These are phyloP conservation scores for Funneliformis geosporum DNA, from an alignment of 192 early-diverging fungal genomes.

Conservation along the genomic window DNA sequence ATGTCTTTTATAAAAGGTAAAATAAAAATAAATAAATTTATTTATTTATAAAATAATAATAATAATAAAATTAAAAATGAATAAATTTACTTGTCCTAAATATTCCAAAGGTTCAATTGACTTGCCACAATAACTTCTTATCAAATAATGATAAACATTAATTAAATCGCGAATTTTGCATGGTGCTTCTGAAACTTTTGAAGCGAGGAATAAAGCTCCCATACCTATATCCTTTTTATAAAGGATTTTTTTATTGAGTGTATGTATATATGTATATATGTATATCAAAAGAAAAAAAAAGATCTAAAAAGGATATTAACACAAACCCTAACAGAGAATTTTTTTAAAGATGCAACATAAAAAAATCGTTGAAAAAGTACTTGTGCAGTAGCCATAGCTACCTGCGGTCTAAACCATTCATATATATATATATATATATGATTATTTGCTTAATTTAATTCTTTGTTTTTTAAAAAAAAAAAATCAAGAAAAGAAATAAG, in stretches of 20 bases:
- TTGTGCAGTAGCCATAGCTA: slow-evolving; percentile 94
- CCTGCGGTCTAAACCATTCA: slow-evolving; percentile 72
- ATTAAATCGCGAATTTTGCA: slow-evolving; percentile 79
- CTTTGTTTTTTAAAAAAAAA: too few species aligned
- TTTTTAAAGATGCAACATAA: slow-evolving; percentile 71
- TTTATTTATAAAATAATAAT: background rate
- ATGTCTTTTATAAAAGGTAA: slow-evolving; percentile 47
- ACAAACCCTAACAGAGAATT: slow-evolving; percentile 68
- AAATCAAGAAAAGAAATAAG: background rate
- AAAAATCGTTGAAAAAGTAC: slow-evolving; percentile 94
- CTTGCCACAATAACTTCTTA: slow-evolving; percentile 55
- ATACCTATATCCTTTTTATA: slow-evolving; percentile 62
- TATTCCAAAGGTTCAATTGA: slow-evolving; percentile 56
- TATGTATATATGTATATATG: background rate
- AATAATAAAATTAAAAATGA: background rate
- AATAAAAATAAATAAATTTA: background rate
- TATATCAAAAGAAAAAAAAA: background rate
- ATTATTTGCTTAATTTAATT: too few species aligned
- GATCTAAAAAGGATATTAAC: background rate
- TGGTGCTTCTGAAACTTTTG: slow-evolving; percentile 83
- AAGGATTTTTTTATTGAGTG: background rate
- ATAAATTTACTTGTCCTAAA: slow-evolving; percentile 52
- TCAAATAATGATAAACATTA: slow-evolving; percentile 75
- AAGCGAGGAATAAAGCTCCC: slow-evolving; percentile 73
- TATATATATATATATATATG: too few species aligned